Evolutionary conservation across 2,329 filamentous ascomycete species (phyloP).

Genomic region (Penicillium janthinellum): DNA sequence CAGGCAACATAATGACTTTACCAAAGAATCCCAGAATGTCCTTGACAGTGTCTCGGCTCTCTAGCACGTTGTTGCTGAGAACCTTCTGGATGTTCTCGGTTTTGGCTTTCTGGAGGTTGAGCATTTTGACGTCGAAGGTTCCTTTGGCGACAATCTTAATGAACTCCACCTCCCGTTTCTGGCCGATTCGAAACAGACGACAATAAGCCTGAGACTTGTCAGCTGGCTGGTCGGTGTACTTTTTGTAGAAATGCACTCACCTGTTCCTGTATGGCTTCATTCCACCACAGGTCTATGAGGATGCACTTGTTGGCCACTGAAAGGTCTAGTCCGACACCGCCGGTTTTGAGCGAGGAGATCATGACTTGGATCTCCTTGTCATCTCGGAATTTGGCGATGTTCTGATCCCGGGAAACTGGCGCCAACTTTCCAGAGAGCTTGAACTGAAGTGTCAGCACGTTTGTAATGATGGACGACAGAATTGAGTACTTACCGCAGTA

Average conservation of each 20-base stretch:
- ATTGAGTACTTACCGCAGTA: constrained; percentile 11
- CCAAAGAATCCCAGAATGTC: not conserved
- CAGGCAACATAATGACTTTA: no score
- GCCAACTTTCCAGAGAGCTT: constrained; percentile 55
- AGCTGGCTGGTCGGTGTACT: not conserved
- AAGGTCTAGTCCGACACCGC: constrained; percentile 61
- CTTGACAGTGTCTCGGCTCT: not conserved
- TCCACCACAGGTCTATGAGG: constrained; percentile 63
- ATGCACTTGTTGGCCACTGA: constrained; percentile 63
- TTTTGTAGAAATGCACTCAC: constrained; percentile 29
- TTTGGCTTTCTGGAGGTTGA: constrained; percentile 60
- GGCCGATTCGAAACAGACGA: constrained; percentile 67
- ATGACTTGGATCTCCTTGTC: constrained; percentile 49
- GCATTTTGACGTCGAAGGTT: constrained; percentile 61
- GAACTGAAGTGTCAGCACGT: not conserved
- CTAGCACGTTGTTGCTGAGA: not conserved
- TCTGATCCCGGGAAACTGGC: constrained; percentile 47
- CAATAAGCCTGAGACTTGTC: constrained; percentile 48
- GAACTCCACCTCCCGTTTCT: constrained; percentile 61
- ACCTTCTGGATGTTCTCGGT: constrained; percentile 20
- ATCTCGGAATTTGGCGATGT: constrained; percentile 51
- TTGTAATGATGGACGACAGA: not conserved
- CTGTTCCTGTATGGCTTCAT: constrained; percentile 63
- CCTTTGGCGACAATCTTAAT: constrained; percentile 58
- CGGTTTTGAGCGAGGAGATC: constrained; percentile 59